A percentile compares a stretch with the other conserved stretches of the same genome.
phyloP scores from a whole-genome alignment of 2,329 filamentous ascomycete genomes.

The Calonectria honghensis region DNA sequence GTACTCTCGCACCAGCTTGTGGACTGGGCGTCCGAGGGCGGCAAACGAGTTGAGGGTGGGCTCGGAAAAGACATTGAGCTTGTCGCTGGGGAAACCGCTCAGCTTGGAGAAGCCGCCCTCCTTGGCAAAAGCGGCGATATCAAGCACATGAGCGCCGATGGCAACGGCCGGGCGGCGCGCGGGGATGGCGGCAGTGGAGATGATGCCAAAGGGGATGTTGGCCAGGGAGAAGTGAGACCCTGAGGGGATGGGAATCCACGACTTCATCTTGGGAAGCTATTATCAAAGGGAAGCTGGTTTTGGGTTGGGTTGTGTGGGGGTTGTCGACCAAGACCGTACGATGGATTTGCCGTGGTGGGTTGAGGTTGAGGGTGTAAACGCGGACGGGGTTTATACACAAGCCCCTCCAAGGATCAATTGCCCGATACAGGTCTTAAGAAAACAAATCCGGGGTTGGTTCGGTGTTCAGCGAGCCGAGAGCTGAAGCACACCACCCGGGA shows the following conservation, averaged over 20 bases:
- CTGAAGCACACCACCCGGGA: constrained; percentile 3
- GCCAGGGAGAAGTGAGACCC: constrained; percentile 70
- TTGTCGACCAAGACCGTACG: constrained; percentile 15
- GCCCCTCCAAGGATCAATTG: constrained; percentile 13
- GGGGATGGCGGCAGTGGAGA: constrained; percentile 75
- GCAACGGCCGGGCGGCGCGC: constrained; percentile 80
- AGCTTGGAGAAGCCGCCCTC: constrained; percentile 62
- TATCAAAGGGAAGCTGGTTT: neutral
- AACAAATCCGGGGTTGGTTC: constrained; percentile 14
- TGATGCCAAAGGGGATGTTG: constrained; percentile 89
- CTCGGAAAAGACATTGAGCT: constrained; percentile 54
- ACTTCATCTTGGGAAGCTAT: constrained; percentile 36
- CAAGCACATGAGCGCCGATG: constrained; percentile 82
- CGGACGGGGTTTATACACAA: constrained; percentile 30
- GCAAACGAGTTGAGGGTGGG: constrained; percentile 59
- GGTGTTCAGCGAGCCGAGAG: constrained; percentile 7
- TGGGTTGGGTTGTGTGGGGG: constrained; percentile 1
- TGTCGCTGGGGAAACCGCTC: constrained; percentile 51
- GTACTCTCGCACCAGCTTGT: constrained; percentile 80
- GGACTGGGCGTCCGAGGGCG: constrained; percentile 78
- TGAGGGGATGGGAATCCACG: constrained; percentile 56
- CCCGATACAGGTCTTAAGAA: constrained; percentile 25
- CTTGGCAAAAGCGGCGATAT: constrained; percentile 77
- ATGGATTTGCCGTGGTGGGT: constrained; percentile 6
- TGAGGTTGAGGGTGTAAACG: neutral